phyloP scores from a whole-genome alignment of 129 eudicot genomes.

The Lactuca sativa region DNA sequence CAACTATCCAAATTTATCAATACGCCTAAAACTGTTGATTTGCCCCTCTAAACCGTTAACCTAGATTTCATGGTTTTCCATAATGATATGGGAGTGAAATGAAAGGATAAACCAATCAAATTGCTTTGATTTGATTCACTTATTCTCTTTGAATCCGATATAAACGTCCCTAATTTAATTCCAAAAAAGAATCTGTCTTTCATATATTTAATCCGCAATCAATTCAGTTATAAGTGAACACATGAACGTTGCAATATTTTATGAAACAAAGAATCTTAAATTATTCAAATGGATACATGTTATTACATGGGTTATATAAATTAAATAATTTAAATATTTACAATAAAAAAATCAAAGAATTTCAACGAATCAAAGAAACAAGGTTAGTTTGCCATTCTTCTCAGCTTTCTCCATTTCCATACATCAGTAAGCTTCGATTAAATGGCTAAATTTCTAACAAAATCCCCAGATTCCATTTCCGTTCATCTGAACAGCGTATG shows the following conservation, averaged over 20 bases:
- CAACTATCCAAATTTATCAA: no score
- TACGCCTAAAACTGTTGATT: no score
- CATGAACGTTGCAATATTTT: background rate
- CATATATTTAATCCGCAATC: no score
- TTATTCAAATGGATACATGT: conserved; percentile 4
- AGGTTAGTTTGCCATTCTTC: background rate
- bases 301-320: conserved; percentile 16
- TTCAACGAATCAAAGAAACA: conserved; percentile 19
- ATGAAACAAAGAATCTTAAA: background rate
- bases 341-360: conserved; percentile 34
- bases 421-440: conserved; percentile 1
- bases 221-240: no score
- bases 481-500: conserved; percentile 65
- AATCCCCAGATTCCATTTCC: conserved; percentile 18
- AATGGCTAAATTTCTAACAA: conserved; percentile 17
- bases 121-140: no score
- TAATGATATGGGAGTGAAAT: no score
- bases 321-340: conserved; percentile 8
- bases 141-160: no score
- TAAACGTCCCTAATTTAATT: no score
- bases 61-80: no score
- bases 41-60: no score
- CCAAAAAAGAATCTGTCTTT: no score
- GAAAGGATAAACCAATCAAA: no score
- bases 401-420: background rate